phyloP scores from a whole-genome alignment of 768 basidiomycete genomes.

The Mycena sanguinolenta region DNA sequence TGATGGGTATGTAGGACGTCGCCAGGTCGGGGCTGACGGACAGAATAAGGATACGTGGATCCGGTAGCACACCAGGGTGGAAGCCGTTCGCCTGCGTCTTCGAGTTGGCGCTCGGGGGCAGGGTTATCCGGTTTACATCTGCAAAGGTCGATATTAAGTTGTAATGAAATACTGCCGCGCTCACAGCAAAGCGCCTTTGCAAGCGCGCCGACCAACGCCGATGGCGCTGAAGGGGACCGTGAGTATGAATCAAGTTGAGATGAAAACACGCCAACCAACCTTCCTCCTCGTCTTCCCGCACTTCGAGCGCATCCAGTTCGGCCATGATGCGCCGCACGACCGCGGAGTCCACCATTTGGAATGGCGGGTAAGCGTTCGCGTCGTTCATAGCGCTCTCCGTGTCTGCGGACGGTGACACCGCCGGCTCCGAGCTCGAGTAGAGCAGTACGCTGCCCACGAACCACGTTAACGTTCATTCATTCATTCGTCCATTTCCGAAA shows the following conservation, averaged over 20 bases:
- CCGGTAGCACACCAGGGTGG: conserved; percentile 49
- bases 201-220: conserved; percentile 87
- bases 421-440: conserved; percentile 74
- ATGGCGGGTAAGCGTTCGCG: conserved; percentile 87
- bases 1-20: conserved; percentile 95
- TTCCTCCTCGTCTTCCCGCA: conserved; percentile 61
- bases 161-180: conserved; percentile 39
- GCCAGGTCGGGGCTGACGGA: conserved; percentile 94
- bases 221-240: conserved; percentile 57
- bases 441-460: conserved; percentile 71
- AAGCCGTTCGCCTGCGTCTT: conserved; percentile 46
- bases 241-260: neutral
- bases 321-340: conserved; percentile 72
- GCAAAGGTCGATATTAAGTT: conserved; percentile 6
- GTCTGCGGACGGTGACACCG: conserved; percentile 47
- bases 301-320: conserved; percentile 67
- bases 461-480: no score
- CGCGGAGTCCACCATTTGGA: conserved; percentile 80
- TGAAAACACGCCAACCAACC: conserved; percentile 49
- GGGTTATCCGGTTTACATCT: conserved; percentile 59
- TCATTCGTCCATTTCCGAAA: no score
- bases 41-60: conserved; percentile 70
- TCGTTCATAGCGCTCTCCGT: conserved; percentile 60
- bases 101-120: conserved; percentile 46
- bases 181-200: conserved; percentile 94